A percentile compares a stretch with the other conserved stretches of the same genome.
These are phyloP conservation scores for Wickerhamiella bombiphila DNA, from an alignment of 805 yeast genomes.

Conservation along the genomic window DNA sequence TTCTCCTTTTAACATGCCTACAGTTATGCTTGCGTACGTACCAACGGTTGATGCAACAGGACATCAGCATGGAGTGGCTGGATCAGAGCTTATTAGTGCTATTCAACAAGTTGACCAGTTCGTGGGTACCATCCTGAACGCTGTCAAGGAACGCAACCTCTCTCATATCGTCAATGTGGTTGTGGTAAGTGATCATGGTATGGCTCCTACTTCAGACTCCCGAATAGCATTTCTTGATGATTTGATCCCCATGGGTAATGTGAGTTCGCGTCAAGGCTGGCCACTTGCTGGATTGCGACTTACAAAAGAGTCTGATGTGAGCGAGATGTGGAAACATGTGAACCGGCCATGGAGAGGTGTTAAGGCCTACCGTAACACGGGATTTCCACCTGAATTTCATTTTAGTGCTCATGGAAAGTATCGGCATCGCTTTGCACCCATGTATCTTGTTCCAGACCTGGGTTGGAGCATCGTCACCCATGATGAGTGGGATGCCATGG, in stretches of 20 bases:
- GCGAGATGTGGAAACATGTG: background rate
- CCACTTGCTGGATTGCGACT: constrained; percentile 74
- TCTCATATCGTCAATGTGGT: constrained; percentile 55
- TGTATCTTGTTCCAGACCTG: constrained; percentile 72
- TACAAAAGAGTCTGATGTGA: constrained; percentile 5
- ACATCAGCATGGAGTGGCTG: constrained; percentile 55
- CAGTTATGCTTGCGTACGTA: constrained; percentile 59
- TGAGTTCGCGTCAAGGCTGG: constrained; percentile 67
- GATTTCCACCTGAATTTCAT: constrained; percentile 38
- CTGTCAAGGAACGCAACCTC: constrained; percentile 40
- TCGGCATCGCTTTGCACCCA: constrained; percentile 58
- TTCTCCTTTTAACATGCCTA: constrained; percentile 40
- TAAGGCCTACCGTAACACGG: constrained; percentile 37
- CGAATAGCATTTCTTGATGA: constrained; percentile 63
- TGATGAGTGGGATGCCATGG: constrained; percentile 36
- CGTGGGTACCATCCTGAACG: constrained; percentile 35
- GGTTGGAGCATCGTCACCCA: constrained; percentile 65
- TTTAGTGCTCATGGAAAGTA: constrained; percentile 30
- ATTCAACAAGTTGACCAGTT: constrained; percentile 52
- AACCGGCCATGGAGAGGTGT: constrained; percentile 8
- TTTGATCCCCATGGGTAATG: constrained; percentile 36
- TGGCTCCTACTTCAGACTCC: constrained; percentile 71
- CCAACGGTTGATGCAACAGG: constrained; percentile 75
- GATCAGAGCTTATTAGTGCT: constrained; percentile 40
- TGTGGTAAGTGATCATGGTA: constrained; percentile 82